Conservation (phyloP, 2,329 filamentous ascomycete genomes). For the Arthrobotrys pseudoclavata region DNA sequence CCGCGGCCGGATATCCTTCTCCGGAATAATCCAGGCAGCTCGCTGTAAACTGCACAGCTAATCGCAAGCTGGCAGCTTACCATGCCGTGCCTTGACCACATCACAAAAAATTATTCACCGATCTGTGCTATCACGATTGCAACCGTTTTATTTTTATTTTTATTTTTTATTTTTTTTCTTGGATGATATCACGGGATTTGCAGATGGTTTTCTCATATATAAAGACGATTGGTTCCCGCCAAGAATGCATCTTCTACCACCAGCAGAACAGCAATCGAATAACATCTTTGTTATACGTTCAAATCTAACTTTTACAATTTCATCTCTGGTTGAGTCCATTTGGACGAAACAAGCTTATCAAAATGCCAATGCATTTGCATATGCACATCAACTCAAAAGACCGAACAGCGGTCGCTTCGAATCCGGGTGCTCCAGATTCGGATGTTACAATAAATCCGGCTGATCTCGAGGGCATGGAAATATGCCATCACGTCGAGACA, state of each 20-base stretch:
- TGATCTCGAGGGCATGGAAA: conserved; percentile 56
- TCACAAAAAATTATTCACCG: conserved; percentile 25
- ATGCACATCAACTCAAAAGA: conserved; percentile 60
- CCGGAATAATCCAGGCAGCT: conserved; percentile 19
- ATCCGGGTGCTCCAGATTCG: conserved; percentile 33
- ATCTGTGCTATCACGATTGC: conserved; percentile 21
- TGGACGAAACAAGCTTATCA: conserved; percentile 36
- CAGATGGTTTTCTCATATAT: conserved; percentile 54
- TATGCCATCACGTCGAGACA: conserved; percentile 57
- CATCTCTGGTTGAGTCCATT: conserved; percentile 49
- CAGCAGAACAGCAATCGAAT: conserved; percentile 37
- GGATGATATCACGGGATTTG: conserved; percentile 32
- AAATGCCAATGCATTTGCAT: conserved; percentile 54
- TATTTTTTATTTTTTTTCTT: not conserved
- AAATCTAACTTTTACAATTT: conserved; percentile 4
- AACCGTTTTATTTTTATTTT: conserved; percentile 6
- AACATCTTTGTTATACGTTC: conserved; percentile 43
- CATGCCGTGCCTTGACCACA: conserved; percentile 18
- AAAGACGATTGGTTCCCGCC: conserved; percentile 38
- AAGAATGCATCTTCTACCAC: conserved; percentile 34
- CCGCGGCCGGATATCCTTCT: conserved; percentile 27
- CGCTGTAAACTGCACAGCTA: not conserved
- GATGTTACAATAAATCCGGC: conserved; percentile 21
- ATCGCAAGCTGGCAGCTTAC: conserved; percentile 18
- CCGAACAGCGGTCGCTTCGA: conserved; percentile 43